These are phyloP conservation scores for Arbutus unedo DNA, from an alignment of 148 eudicot genomes.

Conservation along the genomic window DNA sequence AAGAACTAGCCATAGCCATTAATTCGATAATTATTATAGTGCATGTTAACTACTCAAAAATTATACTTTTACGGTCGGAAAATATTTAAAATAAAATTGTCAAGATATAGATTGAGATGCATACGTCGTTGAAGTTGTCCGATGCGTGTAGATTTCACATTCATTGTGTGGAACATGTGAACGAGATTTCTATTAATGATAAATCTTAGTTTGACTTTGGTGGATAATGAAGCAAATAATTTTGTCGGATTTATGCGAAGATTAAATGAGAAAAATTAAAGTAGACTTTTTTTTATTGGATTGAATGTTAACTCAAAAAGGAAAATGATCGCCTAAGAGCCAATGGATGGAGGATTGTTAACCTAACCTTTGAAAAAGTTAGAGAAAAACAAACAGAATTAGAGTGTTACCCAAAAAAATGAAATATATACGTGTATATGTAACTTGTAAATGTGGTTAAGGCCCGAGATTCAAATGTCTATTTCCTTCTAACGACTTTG, in stretches of 20 bases:
- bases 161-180: too few species aligned
- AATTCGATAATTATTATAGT: too few species aligned
- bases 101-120: too few species aligned
- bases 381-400: background rate
- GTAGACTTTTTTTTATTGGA: background rate
- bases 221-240: background rate
- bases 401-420: background rate
- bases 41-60: too few species aligned
- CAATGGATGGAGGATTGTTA: background rate
- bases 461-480: too few species aligned
- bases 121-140: too few species aligned
- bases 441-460: too few species aligned
- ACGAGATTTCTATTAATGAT: background rate
- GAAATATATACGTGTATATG: background rate
- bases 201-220: background rate
- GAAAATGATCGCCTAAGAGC: background rate
- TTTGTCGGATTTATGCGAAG: background rate
- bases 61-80: too few species aligned
- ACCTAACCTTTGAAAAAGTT: conserved; percentile 6
- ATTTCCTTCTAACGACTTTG: too few species aligned
- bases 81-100: too few species aligned
- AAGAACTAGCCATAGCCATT: too few species aligned
- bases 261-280: background rate
- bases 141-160: too few species aligned
- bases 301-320: background rate